Conservation (phyloP, 257 asterid species). For the Plantago major region DNA sequence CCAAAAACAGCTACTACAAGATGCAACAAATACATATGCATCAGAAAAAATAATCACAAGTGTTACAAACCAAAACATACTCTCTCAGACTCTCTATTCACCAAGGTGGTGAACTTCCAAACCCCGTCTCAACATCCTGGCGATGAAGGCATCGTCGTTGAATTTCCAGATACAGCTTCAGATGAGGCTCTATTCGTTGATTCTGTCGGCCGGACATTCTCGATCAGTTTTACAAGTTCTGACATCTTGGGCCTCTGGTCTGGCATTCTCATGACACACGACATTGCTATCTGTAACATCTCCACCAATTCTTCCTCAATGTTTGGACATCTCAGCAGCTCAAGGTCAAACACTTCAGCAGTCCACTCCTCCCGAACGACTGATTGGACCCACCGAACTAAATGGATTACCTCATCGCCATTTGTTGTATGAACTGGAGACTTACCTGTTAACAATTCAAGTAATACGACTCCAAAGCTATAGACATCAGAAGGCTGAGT, state of each 20-base stretch:
- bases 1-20: neutral
- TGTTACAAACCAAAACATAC: slow-evolving; percentile 8
- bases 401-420: slow-evolving; percentile 58
- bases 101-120: slow-evolving; percentile 39
- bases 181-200: slow-evolving; percentile 17
- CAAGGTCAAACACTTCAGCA: slow-evolving; percentile 75
- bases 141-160: slow-evolving; percentile 27
- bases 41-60: neutral
- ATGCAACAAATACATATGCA: neutral
- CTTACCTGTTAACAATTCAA: slow-evolving; percentile 72
- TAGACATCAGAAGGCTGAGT: slow-evolving; percentile 69
- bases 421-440: slow-evolving; percentile 58
- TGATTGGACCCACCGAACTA: slow-evolving; percentile 85
- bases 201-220: slow-evolving; percentile 31
- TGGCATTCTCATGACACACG: slow-evolving; percentile 57
- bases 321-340: slow-evolving; percentile 55
- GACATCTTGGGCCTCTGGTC: slow-evolving; percentile 71
- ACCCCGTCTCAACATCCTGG: slow-evolving; percentile 22
- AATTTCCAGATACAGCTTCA: slow-evolving; percentile 31
- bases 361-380: slow-evolving; percentile 92
- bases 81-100: slow-evolving; percentile 20
- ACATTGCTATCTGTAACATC: slow-evolving; percentile 66
- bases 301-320: slow-evolving; percentile 82
- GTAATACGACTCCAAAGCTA: slow-evolving; percentile 68
- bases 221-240: slow-evolving; percentile 58